These are phyloP conservation scores for Cicer arietinum DNA, from an alignment of 306 rosid genomes.

Conservation along the genomic window DNA sequence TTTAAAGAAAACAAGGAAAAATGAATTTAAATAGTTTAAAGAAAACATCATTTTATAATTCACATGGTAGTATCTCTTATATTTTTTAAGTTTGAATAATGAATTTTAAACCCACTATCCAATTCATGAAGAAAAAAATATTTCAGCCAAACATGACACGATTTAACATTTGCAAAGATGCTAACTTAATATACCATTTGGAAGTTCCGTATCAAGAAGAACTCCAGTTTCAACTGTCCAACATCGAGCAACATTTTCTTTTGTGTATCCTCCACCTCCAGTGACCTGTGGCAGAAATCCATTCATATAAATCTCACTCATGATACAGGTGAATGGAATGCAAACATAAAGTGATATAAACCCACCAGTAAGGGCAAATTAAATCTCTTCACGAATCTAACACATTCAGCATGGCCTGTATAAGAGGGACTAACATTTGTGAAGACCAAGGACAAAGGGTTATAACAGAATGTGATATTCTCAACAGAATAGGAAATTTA, in stretches of 20 bases:
- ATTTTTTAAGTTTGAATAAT: background rate
- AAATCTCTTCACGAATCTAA: conserved; percentile 88
- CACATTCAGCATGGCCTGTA: conserved; percentile 97
- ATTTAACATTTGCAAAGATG: conserved; percentile 24
- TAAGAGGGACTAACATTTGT: conserved; percentile 27
- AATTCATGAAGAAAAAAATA: conserved; percentile 32
- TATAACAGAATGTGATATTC: conserved; percentile 21
- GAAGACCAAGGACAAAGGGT: conserved; percentile 17
- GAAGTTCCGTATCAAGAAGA: conserved; percentile 92
- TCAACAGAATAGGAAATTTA: conserved; percentile 52
- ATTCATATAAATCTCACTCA: conserved; percentile 36
- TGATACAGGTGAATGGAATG: conserved; percentile 26
- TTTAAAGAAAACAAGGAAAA: background rate
- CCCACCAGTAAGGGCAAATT: conserved; percentile 93
- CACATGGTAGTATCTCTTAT: conserved; percentile 14
- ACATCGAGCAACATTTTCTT: conserved; percentile 99
- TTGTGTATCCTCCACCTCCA: conserved; percentile 99
- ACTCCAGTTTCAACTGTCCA: conserved; percentile 98
- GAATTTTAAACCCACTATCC: conserved; percentile 12
- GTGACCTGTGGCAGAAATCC: conserved; percentile 69
- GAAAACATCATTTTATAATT: background rate
- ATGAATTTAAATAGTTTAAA: background rate
- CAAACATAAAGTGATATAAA: conserved; percentile 40
- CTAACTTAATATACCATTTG: conserved; percentile 68
- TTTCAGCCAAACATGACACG: conserved; percentile 17